Evolutionary conservation across 139 green algal species (phyloP).

Genomic region (Ostreobium quekettii): DNA sequence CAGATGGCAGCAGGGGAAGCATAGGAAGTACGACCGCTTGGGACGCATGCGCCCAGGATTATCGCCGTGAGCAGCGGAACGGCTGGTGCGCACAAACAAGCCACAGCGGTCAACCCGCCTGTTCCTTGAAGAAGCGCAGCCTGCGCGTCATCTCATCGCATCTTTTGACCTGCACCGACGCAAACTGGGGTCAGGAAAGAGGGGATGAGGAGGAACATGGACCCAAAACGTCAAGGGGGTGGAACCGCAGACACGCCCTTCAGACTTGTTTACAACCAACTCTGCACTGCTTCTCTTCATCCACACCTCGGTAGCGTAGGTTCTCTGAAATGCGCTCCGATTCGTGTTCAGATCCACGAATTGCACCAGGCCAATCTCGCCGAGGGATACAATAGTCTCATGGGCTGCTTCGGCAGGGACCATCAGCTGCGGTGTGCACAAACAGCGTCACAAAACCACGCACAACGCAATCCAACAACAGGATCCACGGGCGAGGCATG

Average conservation of each 20-base stretch:
- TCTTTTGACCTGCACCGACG: conserved; percentile 76
- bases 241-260: background rate
- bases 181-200: conserved; percentile 3
- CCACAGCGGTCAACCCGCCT: no score
- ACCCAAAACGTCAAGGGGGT: background rate
- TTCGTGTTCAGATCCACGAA: conserved; percentile 91
- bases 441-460: background rate
- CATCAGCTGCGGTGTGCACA: conserved; percentile 74
- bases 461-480: background rate
- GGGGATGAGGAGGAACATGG: background rate
- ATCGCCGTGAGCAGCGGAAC: no score
- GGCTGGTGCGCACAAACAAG: no score
- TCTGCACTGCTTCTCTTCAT: background rate
- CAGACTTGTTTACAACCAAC: background rate
- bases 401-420: conserved; percentile 90
- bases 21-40: no score
- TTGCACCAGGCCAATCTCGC: conserved; percentile 78
- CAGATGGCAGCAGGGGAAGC: no score
- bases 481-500: background rate
- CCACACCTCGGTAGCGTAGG: conserved; percentile 78
- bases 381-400: conserved; percentile 78
- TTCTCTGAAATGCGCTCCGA: conserved; percentile 85
- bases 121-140: conserved; percentile 86
- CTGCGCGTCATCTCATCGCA: conserved; percentile 94
- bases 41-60: no score